Evolutionary conservation across 495 filamentous ascomycete species (phyloP), one percentile per base, ranked within the genome.

Genomic region (Cetradonia linearis): DNA sequence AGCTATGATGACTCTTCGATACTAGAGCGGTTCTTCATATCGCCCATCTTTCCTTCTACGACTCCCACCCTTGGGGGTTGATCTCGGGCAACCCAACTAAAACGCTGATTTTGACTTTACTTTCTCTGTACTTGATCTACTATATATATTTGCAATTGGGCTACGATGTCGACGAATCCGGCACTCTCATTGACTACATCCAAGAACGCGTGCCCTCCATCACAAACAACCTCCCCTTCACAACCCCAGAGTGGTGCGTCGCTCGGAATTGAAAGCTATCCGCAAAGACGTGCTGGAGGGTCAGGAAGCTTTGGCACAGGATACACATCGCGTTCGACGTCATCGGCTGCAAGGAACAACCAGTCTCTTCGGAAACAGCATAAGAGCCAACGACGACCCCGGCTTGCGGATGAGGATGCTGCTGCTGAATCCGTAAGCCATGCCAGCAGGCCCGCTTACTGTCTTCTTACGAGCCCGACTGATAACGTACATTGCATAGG

Each of bases 351-450:
- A 6, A 77, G 88, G 62, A 95, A 91, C 73, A 83, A 78, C 58
- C 92, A 96, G 75, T 73, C 73, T 28, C 73, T 78, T 55, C 84
- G 84, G 72, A 89, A 83, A 70, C 88, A 88, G 69, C 88, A 95
- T 63, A 86, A 81, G 65, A 70, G 72, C 30, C 80, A 83, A 61
- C 74, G 78, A 68, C 75, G 77, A 58, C 79, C 79, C 47, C 72
- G 76, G 59, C 67, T 83, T 55, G 72, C 81, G 70, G 80, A 86
- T 77, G 89, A 95, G 76, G 89, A 92, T 75, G 82, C 83, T 67
- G 84, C 88, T 79, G 88, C 82, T 59, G 90, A 95, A 77, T 80
- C 88, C 63, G 84, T 85, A 70, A 71, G 82, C 76, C 28, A 55
- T 40, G 55, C 48, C 57, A 33, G 40, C 59, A 8, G 52, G 46